Evolutionary conservation across 805 yeast genomes (phyloP).

Genomic region (Brettanomyces nanus): DNA sequence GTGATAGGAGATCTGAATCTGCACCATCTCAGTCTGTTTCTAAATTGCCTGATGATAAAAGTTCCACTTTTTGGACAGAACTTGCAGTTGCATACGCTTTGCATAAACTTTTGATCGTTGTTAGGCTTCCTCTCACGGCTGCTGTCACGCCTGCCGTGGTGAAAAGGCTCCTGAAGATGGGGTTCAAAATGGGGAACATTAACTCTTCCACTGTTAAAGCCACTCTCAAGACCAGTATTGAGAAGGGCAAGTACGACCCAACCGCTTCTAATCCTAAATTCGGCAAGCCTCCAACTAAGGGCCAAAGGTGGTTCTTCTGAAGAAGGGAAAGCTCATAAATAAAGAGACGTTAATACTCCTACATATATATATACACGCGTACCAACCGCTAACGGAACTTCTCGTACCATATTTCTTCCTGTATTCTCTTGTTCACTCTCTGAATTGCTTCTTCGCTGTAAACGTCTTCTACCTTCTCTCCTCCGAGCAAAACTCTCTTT

Average conservation of each 20-base stretch:
- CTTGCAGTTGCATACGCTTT: conserved; percentile 86
- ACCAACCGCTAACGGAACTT: conserved; percentile 33
- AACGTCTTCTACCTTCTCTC: conserved; percentile 53
- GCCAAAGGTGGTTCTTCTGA: conserved; percentile 56
- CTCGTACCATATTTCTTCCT: conserved; percentile 68
- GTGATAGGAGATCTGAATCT: background rate
- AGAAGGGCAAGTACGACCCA: conserved; percentile 25
- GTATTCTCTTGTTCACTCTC: conserved; percentile 53
- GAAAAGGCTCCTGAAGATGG: conserved; percentile 57
- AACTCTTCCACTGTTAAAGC: conserved; percentile 27
- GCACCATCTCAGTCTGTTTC: background rate
- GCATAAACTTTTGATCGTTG: conserved; percentile 77
- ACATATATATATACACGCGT: too few relatives aligned
- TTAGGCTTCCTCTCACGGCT: conserved; percentile 85
- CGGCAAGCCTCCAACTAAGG: conserved; percentile 43
- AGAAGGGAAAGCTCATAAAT: too few relatives aligned
- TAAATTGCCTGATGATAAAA: conserved; percentile 5
- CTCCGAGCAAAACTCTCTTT: conserved; percentile 59
- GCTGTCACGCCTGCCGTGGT: conserved; percentile 85
- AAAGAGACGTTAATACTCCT: background rate
- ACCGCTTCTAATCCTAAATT: conserved; percentile 39
- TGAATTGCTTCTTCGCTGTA: conserved; percentile 53
- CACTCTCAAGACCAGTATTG: conserved; percentile 20
- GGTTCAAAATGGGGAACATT: conserved; percentile 63
- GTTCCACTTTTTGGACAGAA: conserved; percentile 61